Percentiles rank a stretch among this genome's conserved stretches.
Evolutionary conservation across 345 rosid species (phyloP).

Genomic region (Eucalyptus regnans): DNA sequence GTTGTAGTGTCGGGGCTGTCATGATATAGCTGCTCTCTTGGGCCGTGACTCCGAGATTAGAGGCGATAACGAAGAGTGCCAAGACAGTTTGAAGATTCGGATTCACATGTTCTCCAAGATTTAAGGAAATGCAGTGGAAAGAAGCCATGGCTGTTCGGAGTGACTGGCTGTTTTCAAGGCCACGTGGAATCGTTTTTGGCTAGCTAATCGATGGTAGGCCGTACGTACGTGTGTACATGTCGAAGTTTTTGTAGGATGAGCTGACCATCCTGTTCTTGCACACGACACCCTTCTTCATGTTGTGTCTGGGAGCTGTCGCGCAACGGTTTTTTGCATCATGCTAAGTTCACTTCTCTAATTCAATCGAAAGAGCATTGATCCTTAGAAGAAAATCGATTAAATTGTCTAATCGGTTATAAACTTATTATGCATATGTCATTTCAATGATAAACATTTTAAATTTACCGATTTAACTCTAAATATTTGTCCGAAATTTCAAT

Average conservation of each 20-base stretch:
- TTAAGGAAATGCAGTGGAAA: not conserved
- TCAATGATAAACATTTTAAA: not conserved
- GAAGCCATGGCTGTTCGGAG: not conserved
- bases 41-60: not conserved
- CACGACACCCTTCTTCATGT: not conserved
- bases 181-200: not conserved
- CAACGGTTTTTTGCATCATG: not conserved
- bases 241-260: not conserved
- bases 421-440: fast-evolving
- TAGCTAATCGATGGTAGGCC: not conserved
- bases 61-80: not conserved
- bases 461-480: too few species aligned
- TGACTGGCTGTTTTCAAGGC: not conserved
- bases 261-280: not conserved
- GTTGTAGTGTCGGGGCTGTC: not conserved
- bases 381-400: not conserved
- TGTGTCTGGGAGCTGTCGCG: not conserved
- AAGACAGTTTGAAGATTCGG: not conserved
- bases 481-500: too few species aligned
- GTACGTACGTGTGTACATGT: not conserved
- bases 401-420: fast-evolving
- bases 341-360: not conserved
- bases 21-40: not conserved
- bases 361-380: not conserved
- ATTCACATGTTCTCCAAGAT: not conserved